Evolutionary conservation across 805 yeast species (phyloP), one percentile per base, ranked within the genome.

Genomic region (Peterozyma xylosa): DNA sequence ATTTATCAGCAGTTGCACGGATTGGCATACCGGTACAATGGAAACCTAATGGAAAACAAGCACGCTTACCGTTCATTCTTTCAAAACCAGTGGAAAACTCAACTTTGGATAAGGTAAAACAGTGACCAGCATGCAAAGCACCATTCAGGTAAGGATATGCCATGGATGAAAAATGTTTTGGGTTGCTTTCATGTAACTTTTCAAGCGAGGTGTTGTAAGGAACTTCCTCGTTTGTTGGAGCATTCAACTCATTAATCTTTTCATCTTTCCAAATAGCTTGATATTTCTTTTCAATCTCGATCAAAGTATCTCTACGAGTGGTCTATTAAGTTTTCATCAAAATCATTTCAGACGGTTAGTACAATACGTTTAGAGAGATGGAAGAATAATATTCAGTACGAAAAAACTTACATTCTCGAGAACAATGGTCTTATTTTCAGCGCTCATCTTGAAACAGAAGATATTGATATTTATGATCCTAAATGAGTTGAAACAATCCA

Each of bases 1-100:
- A 75, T 68, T 93, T 91, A 68, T 91, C 99, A 41, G 99, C 98
- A 57, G 96, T 77, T 29, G 98, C 91, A 61, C 80, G 74, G 63
- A 93, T 93, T 43, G 99, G 98, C 96, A 93, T 85, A 74, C 99
- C 99, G 33, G 99, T 93, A 76, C 99, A 93, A 68, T 93, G 99
- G 83, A 91, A 93, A 41, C 99, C 99, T 46, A 93, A 74, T 42
- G 99, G 98, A 70, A 87, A 93, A 48, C 90, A 70, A 33, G 96
- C 96, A 55, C 85, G 77, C 67, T 84, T 87, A 53, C 97, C 98
- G 58, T 76, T 76, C 91, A 93, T 85, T 68, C 97, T 81, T 71
- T 93, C 96, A 60, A 84, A 93, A 44, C 98, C 98, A 45, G 86
- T 73, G 38, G 90, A 82, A 61, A 83, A 93, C 64, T 93, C 99